Base-by-base conservation (phyloP, 1,284 basidiomycete genomes). In the Kalmanozyma brasiliensis region DNA sequence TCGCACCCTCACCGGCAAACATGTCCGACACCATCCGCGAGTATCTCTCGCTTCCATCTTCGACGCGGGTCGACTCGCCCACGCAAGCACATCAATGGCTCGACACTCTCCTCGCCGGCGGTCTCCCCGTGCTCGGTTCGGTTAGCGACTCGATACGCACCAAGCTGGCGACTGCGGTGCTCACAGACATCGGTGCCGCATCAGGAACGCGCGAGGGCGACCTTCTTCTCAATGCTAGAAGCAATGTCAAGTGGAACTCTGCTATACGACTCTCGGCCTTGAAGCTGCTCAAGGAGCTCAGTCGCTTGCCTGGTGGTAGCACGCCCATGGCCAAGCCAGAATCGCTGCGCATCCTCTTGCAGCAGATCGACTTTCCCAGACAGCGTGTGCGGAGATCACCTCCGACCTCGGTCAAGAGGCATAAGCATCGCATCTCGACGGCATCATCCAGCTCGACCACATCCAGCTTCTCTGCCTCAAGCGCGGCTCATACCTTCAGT, bases 261-360 rank as follows among this genome's bases (percentile, higher is more conserved):
- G 20, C 44, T 8, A 51, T 36, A 5, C 61, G 73, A 11, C 49
- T 75, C 4, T 49, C 57, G 8, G 66, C 73, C 22, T 51, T 75
- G 42, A 57, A 49, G 37, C 24, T 66, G 8, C 70, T 77, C 49
- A 77, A 77, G 33, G 75, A 76, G 58, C 63, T 76, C 35, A 73
- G 64, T 34, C 55, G 75, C 1, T 42, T 76, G 2, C 63, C 75
- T 7, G 73, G 70, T 16, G 73, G 70, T 11, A 77, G 73, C 33
- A 44, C 55, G 4, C 67, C 70, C 14, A 38, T 69, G 11, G 61
- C 49, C 24, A 56, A 57, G 17, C 45, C 52, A 44, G 49, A 60
- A 23, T 60, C 49, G 17, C 53, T 71, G 14, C 49, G 67, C 10
- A 49, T 46, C 33, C 59, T 74, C 26, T 46, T 74, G 14, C 58